phyloP scores from a whole-genome alignment of 257 asterid species.

The Paraleonurus japonicus region DNA sequence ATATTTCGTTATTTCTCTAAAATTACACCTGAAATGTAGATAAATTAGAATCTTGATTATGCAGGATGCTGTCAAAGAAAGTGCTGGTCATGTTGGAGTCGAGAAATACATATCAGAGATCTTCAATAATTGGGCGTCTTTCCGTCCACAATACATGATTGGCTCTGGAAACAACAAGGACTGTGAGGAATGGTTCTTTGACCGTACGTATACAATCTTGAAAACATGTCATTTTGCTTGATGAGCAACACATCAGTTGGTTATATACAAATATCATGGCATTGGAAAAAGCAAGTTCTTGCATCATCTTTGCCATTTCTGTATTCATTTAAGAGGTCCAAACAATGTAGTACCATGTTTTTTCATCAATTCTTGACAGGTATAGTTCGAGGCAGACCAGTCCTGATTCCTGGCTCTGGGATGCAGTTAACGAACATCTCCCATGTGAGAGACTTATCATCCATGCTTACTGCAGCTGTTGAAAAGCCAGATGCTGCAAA shows the following conservation, averaged over 20 bases:
- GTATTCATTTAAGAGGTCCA: neutral
- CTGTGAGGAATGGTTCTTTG: constrained; percentile 98
- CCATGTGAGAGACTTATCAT: constrained; percentile 85
- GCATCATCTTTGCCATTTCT: neutral
- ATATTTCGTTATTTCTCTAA: constrained; percentile 7
- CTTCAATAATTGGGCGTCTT: constrained; percentile 68
- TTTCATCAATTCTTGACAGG: constrained; percentile 41
- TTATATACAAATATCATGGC: neutral
- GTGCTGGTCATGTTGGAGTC: constrained; percentile 89
- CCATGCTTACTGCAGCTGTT: constrained; percentile 76
- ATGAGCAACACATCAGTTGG: neutral
- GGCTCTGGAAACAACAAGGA: constrained; percentile 99
- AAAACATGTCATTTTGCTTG: neutral
- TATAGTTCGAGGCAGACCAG: constrained; percentile 78
- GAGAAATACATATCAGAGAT: constrained; percentile 78
- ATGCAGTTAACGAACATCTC: constrained; percentile 86
- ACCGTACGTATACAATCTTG: constrained; percentile 55
- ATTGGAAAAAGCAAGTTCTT: constrained; percentile 8
- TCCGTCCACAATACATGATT: constrained; percentile 96
- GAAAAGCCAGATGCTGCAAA: constrained; percentile 71
- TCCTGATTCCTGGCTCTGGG: constrained; percentile 89
- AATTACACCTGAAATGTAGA: constrained; percentile 1
- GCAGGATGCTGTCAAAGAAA: constrained; percentile 85
- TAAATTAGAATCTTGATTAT: constrained; percentile 17
- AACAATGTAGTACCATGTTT: constrained; percentile 3